phyloP scores from a whole-genome alignment of 805 yeast species.

The Grigorovia transvaalensis region DNA sequence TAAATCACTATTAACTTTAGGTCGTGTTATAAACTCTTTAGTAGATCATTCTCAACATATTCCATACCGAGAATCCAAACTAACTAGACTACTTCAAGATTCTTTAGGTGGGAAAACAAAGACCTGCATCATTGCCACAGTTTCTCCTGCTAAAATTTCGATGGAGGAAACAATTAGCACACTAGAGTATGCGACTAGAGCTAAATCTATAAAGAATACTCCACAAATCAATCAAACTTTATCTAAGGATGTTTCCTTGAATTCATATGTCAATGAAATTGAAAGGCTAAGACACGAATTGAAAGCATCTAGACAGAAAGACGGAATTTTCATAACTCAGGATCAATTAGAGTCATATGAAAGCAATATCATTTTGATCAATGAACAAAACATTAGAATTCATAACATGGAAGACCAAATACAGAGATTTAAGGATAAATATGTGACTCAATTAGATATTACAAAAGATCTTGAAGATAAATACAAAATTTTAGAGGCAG shows the following conservation, averaged over 20 bases:
- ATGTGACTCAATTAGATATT: slow-evolving; percentile 29
- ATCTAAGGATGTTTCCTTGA: slow-evolving; percentile 46
- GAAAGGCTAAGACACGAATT: slow-evolving; percentile 50
- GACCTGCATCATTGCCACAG: slow-evolving; percentile 73
- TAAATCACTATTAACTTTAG: slow-evolving; percentile 73
- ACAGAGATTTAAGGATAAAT: slow-evolving; percentile 31
- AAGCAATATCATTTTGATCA: slow-evolving; percentile 39
- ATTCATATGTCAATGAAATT: slow-evolving; percentile 45
- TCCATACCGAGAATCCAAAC: slow-evolving; percentile 77
- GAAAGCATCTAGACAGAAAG: slow-evolving; percentile 50
- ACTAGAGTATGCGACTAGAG: slow-evolving; percentile 72
- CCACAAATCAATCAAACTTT: slow-evolving; percentile 53
- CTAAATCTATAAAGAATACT: slow-evolving; percentile 60
- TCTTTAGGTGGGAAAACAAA: slow-evolving; percentile 78
- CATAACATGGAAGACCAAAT: slow-evolving; percentile 41
- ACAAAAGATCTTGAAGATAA: slow-evolving; percentile 17
- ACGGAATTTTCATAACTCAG: slow-evolving; percentile 53
- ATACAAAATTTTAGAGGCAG: slow-evolving; percentile 8
- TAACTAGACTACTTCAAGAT: slow-evolving; percentile 69
- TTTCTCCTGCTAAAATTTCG: slow-evolving; percentile 66
- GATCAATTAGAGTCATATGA: slow-evolving; percentile 33
- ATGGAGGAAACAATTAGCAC: slow-evolving; percentile 72
- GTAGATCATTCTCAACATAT: slow-evolving; percentile 58
- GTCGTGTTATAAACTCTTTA: slow-evolving; percentile 71
- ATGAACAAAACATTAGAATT: slow-evolving; percentile 40